Evolutionary conservation across 306 rosid species (phyloP).

Genomic region (Casuarina equisetifolia): DNA sequence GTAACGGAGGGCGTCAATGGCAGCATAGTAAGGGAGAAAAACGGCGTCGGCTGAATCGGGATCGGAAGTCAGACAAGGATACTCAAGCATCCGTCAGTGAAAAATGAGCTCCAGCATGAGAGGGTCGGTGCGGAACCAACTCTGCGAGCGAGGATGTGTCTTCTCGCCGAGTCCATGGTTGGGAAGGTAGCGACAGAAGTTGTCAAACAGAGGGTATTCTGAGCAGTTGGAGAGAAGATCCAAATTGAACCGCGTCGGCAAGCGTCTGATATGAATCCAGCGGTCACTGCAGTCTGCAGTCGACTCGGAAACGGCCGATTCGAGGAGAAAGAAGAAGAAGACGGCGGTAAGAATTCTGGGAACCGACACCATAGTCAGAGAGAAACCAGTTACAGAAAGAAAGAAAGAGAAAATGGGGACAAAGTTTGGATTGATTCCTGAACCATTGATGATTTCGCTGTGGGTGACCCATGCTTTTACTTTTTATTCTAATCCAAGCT

Average conservation of each 20-base stretch:
- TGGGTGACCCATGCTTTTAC: too few relatives aligned
- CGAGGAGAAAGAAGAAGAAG: slow-evolving; percentile 8
- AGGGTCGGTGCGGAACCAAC: slow-evolving; percentile 85
- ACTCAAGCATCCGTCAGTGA: slow-evolving; percentile 72
- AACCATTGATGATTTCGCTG: background rate
- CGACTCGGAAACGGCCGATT: background rate
- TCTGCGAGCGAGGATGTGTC: slow-evolving; percentile 73
- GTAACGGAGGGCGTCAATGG: slow-evolving; percentile 65
- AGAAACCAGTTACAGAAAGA: background rate
- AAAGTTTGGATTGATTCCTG: background rate
- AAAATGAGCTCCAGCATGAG: slow-evolving; percentile 70
- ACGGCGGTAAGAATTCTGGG: background rate
- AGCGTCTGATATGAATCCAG: slow-evolving; percentile 71
- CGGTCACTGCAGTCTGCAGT: slow-evolving; percentile 41
- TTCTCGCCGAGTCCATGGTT: slow-evolving; percentile 81
- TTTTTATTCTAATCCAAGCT: too few relatives aligned
- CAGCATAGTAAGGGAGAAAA: slow-evolving; percentile 72
- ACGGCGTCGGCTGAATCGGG: slow-evolving; percentile 55
- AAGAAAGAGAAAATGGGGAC: background rate
- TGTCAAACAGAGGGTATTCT: slow-evolving; percentile 51
- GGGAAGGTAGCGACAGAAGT: slow-evolving; percentile 62
- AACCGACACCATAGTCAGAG: slow-evolving; percentile 28
- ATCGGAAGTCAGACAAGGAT: slow-evolving; percentile 71
- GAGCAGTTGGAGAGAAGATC: slow-evolving; percentile 82
- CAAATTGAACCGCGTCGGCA: slow-evolving; percentile 63